Conservation (phyloP, 306 rosid species). For the Ceratonia siliqua region DNA sequence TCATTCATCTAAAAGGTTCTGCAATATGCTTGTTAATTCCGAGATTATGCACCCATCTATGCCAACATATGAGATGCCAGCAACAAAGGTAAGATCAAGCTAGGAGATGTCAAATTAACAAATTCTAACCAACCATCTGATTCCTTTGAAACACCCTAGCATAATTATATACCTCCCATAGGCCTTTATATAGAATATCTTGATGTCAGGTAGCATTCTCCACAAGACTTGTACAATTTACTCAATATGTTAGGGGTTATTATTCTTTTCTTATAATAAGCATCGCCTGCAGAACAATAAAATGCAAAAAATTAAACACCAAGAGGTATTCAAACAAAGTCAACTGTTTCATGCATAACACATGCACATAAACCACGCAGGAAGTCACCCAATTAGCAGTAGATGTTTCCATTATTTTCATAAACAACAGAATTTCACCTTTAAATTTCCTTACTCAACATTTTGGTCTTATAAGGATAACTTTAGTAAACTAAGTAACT, state of each 20-base stretch:
- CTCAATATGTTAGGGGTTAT: background rate
- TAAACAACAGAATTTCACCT: too few species aligned
- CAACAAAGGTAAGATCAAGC: background rate
- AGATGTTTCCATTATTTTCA: slow-evolving; percentile 4
- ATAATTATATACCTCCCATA: background rate
- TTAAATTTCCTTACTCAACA: too few species aligned
- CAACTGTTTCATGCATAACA: slow-evolving; percentile 2
- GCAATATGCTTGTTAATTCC: slow-evolving; percentile 3
- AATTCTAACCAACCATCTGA: background rate
- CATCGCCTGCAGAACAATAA: slow-evolving; percentile 48
- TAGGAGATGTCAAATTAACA: background rate
- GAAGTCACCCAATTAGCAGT: slow-evolving; percentile 1
- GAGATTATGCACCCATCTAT: background rate
- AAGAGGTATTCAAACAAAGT: background rate
- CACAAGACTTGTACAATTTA: slow-evolving; percentile 16
- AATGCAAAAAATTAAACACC: background rate
- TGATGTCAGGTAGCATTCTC: background rate
- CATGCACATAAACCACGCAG: slow-evolving; percentile 13
- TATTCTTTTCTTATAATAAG: background rate
- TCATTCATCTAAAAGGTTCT: slow-evolving; percentile 22
- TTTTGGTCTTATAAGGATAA: too few species aligned
- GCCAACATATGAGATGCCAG: slow-evolving; percentile 7
- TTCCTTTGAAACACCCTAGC: slow-evolving; percentile 19
- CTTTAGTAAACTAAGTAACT: too few species aligned
- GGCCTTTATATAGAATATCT: background rate